phyloP scores from a whole-genome alignment of 2,329 filamentous ascomycete species.

The Fonsecaea monophora region DNA sequence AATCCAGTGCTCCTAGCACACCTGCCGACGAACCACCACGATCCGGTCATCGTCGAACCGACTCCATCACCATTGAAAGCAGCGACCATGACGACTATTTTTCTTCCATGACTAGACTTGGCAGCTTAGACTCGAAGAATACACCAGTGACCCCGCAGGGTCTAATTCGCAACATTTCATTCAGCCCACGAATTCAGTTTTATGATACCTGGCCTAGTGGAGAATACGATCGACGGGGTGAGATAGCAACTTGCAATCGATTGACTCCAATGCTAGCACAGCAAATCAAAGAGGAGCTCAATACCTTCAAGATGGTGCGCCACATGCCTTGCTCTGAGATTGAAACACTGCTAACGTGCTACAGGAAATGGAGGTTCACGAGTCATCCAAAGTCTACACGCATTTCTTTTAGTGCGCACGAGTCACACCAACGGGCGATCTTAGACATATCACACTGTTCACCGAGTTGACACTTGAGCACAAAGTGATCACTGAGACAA shows the following conservation, averaged over 20 bases:
- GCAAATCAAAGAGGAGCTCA: conserved; percentile 99
- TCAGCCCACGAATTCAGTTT: conserved; percentile 92
- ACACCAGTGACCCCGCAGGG: conserved; percentile 77
- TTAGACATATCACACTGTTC: conserved; percentile 17
- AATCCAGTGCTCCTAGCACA: conserved; percentile 85
- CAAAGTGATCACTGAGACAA: conserved; percentile 20
- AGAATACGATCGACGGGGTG: conserved; percentile 94
- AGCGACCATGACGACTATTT: conserved; percentile 98
- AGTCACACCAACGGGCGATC: conserved; percentile 27
- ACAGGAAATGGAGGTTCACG: conserved; percentile 99
- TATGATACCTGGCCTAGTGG: conserved; percentile 95
- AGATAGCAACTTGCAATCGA: conserved; percentile 97
- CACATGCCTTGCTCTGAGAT: background rate
- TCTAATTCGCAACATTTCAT: conserved; percentile 70
- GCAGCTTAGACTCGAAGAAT: conserved; percentile 76
- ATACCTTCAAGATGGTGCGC: conserved; percentile 98
- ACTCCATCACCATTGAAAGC: conserved; percentile 75
- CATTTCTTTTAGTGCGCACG: conserved; percentile 80
- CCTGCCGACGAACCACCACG: conserved; percentile 71
- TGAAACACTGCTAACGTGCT: conserved; percentile 49
- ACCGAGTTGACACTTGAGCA: conserved; percentile 15
- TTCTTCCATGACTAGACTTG: conserved; percentile 70
- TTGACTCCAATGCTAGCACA: conserved; percentile 96
- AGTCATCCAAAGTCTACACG: conserved; percentile 98
- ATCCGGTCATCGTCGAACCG: conserved; percentile 67